Evolutionary conservation across 2,329 filamentous ascomycete species (phyloP), one percentile per base, ranked within the genome.

Genomic region (Rutstroemia sp.): DNA sequence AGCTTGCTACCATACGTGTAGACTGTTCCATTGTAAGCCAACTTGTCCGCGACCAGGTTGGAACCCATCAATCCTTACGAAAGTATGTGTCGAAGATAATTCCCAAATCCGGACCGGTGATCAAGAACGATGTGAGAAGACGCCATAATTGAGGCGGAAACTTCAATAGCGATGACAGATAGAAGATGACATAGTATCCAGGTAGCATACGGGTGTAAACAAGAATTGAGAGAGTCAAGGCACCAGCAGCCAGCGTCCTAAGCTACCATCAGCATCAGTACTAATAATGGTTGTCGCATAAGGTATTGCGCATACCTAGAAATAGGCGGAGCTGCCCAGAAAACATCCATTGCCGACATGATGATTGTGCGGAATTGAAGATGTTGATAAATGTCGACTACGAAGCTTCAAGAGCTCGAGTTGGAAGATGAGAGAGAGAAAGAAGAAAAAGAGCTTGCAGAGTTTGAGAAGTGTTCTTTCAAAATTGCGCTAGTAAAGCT

Each of bases 1-100:
- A 87, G 75, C 58, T 76, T 76, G 65, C 79, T 84, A 63, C 79
- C 78, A 73, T 88, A 88, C 63, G 77, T 83, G 71, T 81, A 89
- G 61, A 88, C 80, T 83, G 65, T 59, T 56, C 49, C 48, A 56
- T 42, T 42, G 57, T 64, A 59, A 64, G 58, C 41, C 23, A 48
- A 51, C 14, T 48, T 48, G 19, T 30, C 30, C 9, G 3, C 21
- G 45, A 53, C 27, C 57, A 30, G 59, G 57, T 58, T 59, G 56
- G 53, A 34, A 50, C 25, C 41, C 27, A 59, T 60, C 57, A 59
- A 61, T 53, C 56, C 79, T 65, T 75, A 84, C 80, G 71, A 68
- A 87, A 84, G 73, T 87, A 88, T 49, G 87, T 81, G 69, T 89
- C 86, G 69, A 88, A 76, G 51, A 88, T 66, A 59, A 88, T 79